A percentile compares a stretch with the other conserved stretches of the same genome.
phyloP scores from a whole-genome alignment of 768 basidiomycete genomes.

The Calvatia gigantea region DNA sequence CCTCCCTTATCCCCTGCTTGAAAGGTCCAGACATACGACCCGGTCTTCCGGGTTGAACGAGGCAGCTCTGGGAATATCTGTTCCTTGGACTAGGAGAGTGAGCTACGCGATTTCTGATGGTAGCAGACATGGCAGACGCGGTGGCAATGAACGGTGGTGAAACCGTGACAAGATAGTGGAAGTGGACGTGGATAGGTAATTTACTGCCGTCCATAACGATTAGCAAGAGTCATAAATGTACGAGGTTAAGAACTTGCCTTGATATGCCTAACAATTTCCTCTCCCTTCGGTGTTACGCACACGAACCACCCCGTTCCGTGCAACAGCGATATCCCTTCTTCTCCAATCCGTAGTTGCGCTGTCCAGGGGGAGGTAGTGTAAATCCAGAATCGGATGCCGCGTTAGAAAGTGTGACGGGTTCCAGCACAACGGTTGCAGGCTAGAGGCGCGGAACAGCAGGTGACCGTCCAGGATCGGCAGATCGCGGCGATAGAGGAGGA shows the following conservation, averaged over 20 bases:
- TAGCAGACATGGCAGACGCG: slow-evolving; percentile 62
- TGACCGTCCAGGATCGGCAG: not conserved
- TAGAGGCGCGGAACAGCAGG: not conserved
- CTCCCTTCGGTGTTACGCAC: slow-evolving; percentile 78
- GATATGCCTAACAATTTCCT: slow-evolving; percentile 85
- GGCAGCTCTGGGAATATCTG: slow-evolving; percentile 74
- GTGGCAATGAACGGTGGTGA: slow-evolving; percentile 79
- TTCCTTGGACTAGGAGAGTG: slow-evolving; percentile 38
- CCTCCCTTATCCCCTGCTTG: slow-evolving; percentile 75
- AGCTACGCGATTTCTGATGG: slow-evolving; percentile 71
- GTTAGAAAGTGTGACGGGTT: not conserved
- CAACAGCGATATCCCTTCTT: slow-evolving; percentile 74
- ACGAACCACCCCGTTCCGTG: slow-evolving; percentile 86
- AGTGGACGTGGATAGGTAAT: slow-evolving; percentile 68
- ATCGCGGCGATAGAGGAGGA: not conserved
- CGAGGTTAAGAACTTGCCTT: slow-evolving; percentile 49
- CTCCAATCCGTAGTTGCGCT: slow-evolving; percentile 78
- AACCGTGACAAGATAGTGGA: slow-evolving; percentile 87
- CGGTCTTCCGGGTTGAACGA: slow-evolving; percentile 93
- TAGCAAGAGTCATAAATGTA: not conserved
- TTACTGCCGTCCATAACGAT: slow-evolving; percentile 53
- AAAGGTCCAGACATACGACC: slow-evolving; percentile 82
- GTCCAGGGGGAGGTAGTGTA: not conserved
- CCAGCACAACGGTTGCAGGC: not conserved
- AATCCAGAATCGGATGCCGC: not conserved